phyloP scores from a whole-genome alignment of 2,329 filamentous ascomycete species.

The Beauveria sp. region DNA sequence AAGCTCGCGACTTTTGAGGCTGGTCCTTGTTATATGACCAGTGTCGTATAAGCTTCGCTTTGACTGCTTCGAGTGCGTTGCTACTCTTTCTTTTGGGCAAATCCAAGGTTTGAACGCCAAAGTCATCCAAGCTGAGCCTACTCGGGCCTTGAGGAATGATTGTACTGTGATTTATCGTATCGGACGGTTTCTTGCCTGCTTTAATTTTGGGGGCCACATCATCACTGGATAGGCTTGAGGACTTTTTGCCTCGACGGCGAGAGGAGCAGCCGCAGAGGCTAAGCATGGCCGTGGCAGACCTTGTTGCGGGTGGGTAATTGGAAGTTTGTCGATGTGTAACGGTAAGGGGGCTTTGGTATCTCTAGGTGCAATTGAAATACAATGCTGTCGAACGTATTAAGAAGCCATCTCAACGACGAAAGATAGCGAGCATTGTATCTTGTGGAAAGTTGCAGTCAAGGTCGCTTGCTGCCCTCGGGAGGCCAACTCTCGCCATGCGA shows the following conservation, averaged over 20 bases:
- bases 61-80: conserved; percentile 37
- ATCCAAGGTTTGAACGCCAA: conserved; percentile 30
- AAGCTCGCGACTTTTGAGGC: conserved; percentile 32
- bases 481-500: neutral
- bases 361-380: neutral
- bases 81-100: conserved; percentile 23
- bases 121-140: conserved; percentile 29
- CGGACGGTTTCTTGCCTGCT: neutral
- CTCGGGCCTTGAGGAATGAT: conserved; percentile 16
- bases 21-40: conserved; percentile 37
- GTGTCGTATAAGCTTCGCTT: conserved; percentile 35
- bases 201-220: neutral
- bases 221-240: neutral
- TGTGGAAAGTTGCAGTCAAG: neutral
- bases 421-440: neutral
- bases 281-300: neutral
- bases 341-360: neutral
- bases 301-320: neutral
- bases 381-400: conserved; percentile 1
- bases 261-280: conserved; percentile 3
- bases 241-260: neutral
- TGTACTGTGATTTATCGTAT: neutral
- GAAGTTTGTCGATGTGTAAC: neutral
- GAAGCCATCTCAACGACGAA: neutral
- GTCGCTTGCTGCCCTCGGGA: neutral